Conservation (phyloP, 441 rosid genomes). For the Euphorbia corollata region DNA sequence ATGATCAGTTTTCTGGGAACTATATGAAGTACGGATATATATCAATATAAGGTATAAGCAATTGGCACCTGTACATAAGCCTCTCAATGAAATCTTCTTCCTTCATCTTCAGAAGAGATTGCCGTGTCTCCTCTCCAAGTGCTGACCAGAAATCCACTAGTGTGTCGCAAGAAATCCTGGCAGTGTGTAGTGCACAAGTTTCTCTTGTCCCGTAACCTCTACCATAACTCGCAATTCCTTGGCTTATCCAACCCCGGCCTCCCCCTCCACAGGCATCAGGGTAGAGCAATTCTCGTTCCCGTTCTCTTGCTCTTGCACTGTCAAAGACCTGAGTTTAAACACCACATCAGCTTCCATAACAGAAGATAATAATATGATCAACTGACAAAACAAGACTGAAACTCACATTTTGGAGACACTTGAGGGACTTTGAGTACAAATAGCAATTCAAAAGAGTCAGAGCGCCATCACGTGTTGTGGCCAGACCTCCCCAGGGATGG, state of each 20-base stretch:
- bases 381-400: constrained; percentile 8
- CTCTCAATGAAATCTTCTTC: constrained; percentile 98
- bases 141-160: constrained; percentile 95
- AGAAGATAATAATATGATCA: constrained; percentile 9
- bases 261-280: constrained; percentile 99
- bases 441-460: constrained; percentile 78
- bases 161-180: constrained; percentile 91
- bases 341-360: constrained; percentile 29
- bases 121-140: constrained; percentile 77
- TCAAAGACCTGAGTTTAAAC: constrained; percentile 67
- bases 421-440: constrained; percentile 54
- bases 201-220: constrained; percentile 91
- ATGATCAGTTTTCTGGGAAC: constrained; percentile 17
- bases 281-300: constrained; percentile 80
- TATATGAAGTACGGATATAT: constrained; percentile 14
- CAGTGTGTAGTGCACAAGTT: constrained; percentile 86
- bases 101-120: constrained; percentile 85
- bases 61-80: constrained; percentile 77
- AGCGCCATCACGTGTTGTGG: constrained; percentile 67
- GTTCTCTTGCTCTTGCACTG: constrained; percentile 82
- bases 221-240: constrained; percentile 71
- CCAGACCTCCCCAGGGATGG: constrained; percentile 93
- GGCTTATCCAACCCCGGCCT: constrained; percentile 96
- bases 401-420: constrained; percentile 74
- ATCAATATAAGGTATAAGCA: constrained; percentile 19